These are phyloP conservation scores for Curvularia sp. DNA, from an alignment of 2,329 filamentous ascomycete genomes.

Conservation along the genomic window DNA sequence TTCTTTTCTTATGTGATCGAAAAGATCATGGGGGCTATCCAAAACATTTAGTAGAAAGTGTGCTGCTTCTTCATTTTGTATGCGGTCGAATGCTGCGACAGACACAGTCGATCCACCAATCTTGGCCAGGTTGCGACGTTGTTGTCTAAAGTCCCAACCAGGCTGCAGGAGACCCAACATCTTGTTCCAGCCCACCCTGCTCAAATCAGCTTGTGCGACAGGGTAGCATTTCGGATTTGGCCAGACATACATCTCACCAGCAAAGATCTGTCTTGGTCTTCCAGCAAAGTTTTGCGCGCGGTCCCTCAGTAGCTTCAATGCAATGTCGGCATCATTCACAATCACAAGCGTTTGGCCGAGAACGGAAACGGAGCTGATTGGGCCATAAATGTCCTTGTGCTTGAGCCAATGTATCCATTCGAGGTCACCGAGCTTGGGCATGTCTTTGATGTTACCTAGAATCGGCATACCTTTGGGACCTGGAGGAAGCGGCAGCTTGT, in stretches of 20 bases:
- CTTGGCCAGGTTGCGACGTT: slow-evolving; percentile 39
- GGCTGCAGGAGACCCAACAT: slow-evolving; percentile 31
- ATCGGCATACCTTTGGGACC: slow-evolving; percentile 59
- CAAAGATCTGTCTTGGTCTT: slow-evolving; percentile 35
- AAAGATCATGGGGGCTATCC: slow-evolving; percentile 30
- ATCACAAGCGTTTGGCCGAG: slow-evolving; percentile 42
- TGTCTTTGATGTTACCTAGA: slow-evolving; percentile 59
- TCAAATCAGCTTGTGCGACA: not conserved
- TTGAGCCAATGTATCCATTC: slow-evolving; percentile 56
- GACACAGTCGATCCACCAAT: slow-evolving; percentile 34
- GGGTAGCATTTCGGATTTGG: not conserved
- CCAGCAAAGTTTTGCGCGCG: slow-evolving; percentile 30
- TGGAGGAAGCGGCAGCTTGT: slow-evolving; percentile 52
- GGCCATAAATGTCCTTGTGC: slow-evolving; percentile 50
- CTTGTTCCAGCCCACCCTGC: slow-evolving; percentile 39
- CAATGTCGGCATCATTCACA: slow-evolving; percentile 38
- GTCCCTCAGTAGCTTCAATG: slow-evolving; percentile 36
- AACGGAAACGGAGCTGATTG: slow-evolving; percentile 42
- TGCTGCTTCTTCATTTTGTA: slow-evolving; percentile 39
- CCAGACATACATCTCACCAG: slow-evolving; percentile 33
- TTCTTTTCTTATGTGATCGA: slow-evolving; percentile 40
- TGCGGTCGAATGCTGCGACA: slow-evolving; percentile 35
- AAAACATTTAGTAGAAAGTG: slow-evolving; percentile 40
- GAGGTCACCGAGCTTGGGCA: slow-evolving; percentile 51
- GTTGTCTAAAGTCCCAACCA: slow-evolving; percentile 33